These are phyloP conservation scores for Volvariella volvacea DNA, from an alignment of 1,284 basidiomycete genomes.

Conservation along the genomic window DNA sequence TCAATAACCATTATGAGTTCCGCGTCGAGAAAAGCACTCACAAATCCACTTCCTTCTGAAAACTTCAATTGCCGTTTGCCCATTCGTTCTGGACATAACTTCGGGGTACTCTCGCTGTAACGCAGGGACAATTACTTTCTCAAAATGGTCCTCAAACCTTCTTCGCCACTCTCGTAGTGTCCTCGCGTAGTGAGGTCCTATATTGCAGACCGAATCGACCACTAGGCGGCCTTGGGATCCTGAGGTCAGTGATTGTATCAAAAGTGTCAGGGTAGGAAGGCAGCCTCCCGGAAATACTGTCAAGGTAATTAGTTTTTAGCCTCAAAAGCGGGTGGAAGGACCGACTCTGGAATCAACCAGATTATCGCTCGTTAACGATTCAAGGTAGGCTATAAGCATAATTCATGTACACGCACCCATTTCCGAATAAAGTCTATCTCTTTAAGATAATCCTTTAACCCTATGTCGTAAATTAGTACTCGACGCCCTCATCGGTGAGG, in stretches of 20 bases:
- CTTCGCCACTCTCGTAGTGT: constrained; percentile 79
- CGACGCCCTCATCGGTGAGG: background rate
- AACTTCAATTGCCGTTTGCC: constrained; percentile 59
- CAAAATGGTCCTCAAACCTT: constrained; percentile 63
- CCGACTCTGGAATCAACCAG: constrained; percentile 15
- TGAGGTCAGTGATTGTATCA: constrained; percentile 47
- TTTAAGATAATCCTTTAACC: constrained; percentile 49
- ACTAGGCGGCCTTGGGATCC: constrained; percentile 51
- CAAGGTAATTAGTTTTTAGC: constrained; percentile 4
- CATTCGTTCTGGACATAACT: constrained; percentile 38
- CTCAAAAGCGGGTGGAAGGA: background rate
- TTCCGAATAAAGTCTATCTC: constrained; percentile 77
- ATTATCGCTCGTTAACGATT: background rate
- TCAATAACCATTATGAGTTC: background rate
- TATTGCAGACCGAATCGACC: constrained; percentile 72
- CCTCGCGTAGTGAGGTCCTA: constrained; percentile 76
- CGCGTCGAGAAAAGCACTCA: constrained; percentile 27
- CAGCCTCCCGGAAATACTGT: constrained; percentile 76
- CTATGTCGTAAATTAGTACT: constrained; percentile 22
- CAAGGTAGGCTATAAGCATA: background rate
- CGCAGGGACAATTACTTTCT: constrained; percentile 54
- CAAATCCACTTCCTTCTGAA: constrained; percentile 80
- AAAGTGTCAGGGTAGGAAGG: constrained; percentile 62
- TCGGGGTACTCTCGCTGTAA: constrained; percentile 58
- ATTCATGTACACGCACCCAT: constrained; percentile 45